Conservation (phyloP, 208 protist species). For the Leishmania amazonensis region DNA sequence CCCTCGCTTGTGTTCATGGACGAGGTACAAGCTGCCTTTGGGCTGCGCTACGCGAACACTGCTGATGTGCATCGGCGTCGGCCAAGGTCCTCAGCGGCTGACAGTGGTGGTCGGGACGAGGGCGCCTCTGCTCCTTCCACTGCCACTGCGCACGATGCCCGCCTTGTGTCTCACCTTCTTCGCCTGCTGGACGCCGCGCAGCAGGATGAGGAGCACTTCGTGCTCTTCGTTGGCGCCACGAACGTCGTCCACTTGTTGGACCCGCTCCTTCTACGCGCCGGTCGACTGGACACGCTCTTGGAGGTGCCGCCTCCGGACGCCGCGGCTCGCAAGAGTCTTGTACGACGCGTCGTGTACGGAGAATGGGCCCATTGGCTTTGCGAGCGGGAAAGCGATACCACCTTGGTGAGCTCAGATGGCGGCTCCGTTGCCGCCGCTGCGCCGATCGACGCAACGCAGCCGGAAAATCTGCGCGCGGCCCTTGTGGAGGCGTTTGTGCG, state of each 20-base stretch:
- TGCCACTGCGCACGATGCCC: conserved; percentile 51
- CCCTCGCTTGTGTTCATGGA: conserved; percentile 94
- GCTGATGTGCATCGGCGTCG: neutral
- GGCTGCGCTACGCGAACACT: conserved; percentile 33
- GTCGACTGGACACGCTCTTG: conserved; percentile 77
- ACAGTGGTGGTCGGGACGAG: neutral
- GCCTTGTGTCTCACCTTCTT: conserved; percentile 76
- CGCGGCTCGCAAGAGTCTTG: conserved; percentile 44
- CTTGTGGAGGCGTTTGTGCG: conserved; percentile 50
- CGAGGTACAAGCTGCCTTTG: conserved; percentile 94
- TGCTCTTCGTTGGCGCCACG: conserved; percentile 83
- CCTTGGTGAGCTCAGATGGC: neutral
- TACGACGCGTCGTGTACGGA: conserved; percentile 51
- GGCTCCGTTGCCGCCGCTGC: neutral
- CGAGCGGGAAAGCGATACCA: neutral
- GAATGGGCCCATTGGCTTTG: conserved; percentile 72
- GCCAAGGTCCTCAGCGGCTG: neutral
- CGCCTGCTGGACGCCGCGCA: conserved; percentile 74
- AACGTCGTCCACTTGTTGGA: conserved; percentile 77
- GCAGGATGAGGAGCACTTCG: conserved; percentile 53
- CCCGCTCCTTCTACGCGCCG: conserved; percentile 70
- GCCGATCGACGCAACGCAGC: neutral
- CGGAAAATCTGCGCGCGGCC: conserved; percentile 3
- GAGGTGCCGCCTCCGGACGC: conserved; percentile 70
- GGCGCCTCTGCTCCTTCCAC: neutral